These are phyloP conservation scores for Boletus sp. DNA, from an alignment of 768 basidiomycete genomes.

Conservation along the genomic window DNA sequence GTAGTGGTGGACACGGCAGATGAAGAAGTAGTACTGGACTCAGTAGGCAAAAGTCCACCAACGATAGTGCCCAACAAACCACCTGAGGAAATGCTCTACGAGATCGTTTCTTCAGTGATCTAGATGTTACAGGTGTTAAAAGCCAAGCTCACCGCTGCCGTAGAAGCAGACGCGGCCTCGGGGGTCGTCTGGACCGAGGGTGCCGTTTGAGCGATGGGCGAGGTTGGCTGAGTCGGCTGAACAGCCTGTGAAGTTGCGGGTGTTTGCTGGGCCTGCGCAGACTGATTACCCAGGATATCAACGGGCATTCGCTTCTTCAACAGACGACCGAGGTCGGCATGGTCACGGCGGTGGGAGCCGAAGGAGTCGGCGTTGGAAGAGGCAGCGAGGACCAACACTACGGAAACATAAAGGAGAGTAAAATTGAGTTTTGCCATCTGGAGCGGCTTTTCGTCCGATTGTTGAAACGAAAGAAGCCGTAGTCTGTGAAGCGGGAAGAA, in stretches of 20 bases:
- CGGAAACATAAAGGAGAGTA: slow-evolving; percentile 61
- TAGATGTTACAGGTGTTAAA: neutral
- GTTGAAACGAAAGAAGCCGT: neutral
- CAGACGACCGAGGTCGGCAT: slow-evolving; percentile 60
- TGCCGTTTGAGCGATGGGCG: slow-evolving; percentile 13
- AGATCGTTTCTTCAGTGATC: slow-evolving; percentile 2
- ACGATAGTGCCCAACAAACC: slow-evolving; percentile 10
- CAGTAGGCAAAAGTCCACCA: slow-evolving; percentile 11
- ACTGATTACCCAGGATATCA: neutral
- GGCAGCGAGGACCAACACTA: slow-evolving; percentile 50
- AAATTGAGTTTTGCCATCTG: slow-evolving; percentile 55
- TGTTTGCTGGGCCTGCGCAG: slow-evolving; percentile 2
- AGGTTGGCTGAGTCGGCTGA: slow-evolving; percentile 18
- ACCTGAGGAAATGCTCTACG: slow-evolving; percentile 14
- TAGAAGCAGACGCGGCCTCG: slow-evolving; percentile 10
- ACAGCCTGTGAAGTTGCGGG: slow-evolving; percentile 21
- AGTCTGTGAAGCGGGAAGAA: neutral
- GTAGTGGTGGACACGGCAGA: slow-evolving; percentile 18
- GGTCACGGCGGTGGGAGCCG: slow-evolving; percentile 49
- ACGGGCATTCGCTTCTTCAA: slow-evolving; percentile 60
- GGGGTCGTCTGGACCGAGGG: slow-evolving; percentile 14
- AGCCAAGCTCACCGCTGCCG: slow-evolving; percentile 21
- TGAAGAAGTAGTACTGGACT: slow-evolving; percentile 18
- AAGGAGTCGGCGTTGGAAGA: slow-evolving; percentile 47
- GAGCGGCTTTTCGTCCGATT: slow-evolving; percentile 6